Base-by-base conservation (phyloP, 2,329 filamentous ascomycete genomes). In the Pseudogymnoascus sp. region DNA sequence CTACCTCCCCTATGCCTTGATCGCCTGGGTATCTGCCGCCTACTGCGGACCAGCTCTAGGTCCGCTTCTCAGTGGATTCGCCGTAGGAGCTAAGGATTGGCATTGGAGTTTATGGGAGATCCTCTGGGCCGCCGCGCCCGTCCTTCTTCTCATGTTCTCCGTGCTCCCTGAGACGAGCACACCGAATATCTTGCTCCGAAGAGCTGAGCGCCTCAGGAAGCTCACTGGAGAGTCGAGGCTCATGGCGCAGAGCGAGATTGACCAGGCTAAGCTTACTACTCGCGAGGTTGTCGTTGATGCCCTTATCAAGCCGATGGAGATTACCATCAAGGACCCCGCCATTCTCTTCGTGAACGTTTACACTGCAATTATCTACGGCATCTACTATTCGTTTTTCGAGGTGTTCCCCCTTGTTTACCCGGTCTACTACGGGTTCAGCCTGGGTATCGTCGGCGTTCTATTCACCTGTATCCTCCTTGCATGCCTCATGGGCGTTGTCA, bases 61-160 rank as follows among this genome's bases (percentile, higher is more conserved):
- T 0, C 84, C 85, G 3, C 72, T 87, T 0, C 73, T 88, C 4
- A 80, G 79, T 2, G 84, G 84, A 4, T 88, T 84, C 70, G 77
- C 81, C 4, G 83, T 86, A 5, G 76, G 78, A 1, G 79, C 76
- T 4, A 77, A 83, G 71, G 74, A 73, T 60, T 88, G 84, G 84
- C 77, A 83, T n/a, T 88, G 84, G 84, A 81, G 81, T 0, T 74
- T 84, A 9, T 85, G 81, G 76, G 83, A 86, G 68, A 81, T 86
- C 61, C 75, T 88, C 62, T 87, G 84, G 83, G 77, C 81, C 15
- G 76, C 83, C 0, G 78, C 76, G 0, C 84, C 84, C 0, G 70
- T 86, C 44, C 80, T 87, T 65, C 65, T 87, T n/a, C 60, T 80
- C 59, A 81, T 88, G 79, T 79, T 86, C 68, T 68, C 85, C 64